Evolutionary conservation across 139 green algal species (phyloP).

Genomic region (Pseudopediastrum boryanum): DNA sequence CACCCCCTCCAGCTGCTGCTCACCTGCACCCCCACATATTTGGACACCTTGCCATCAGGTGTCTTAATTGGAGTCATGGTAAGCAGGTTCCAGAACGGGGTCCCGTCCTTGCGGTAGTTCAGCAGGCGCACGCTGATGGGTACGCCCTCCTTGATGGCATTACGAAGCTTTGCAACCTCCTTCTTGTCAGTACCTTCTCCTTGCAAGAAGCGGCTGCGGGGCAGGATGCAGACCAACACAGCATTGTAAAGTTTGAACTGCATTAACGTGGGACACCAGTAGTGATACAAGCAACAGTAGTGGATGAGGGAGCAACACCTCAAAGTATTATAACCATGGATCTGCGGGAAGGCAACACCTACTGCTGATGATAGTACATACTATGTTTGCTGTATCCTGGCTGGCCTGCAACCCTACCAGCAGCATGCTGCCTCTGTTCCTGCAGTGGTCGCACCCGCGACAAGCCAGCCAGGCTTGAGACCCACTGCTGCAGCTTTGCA

Average conservation of each 20-base stretch:
- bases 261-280: background rate
- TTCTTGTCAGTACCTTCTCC: constrained; percentile 92
- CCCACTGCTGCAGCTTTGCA: no score
- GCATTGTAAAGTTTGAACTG: background rate
- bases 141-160: constrained; percentile 70
- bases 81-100: constrained; percentile 97
- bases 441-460: no score
- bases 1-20: background rate
- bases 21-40: constrained; percentile 89
- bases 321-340: no score
- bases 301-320: background rate
- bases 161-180: constrained; percentile 82
- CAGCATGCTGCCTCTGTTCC: no score
- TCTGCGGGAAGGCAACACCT: no score
- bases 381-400: no score
- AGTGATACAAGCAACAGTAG: constrained; percentile 1
- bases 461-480: no score
- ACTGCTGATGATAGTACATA: no score
- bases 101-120: constrained; percentile 93
- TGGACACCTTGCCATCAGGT: constrained; percentile 84
- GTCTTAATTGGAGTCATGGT: constrained; percentile 94
- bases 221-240: background rate
- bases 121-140: constrained; percentile 80
- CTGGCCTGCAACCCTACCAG: no score
- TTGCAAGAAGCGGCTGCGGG: constrained; percentile 94